Conservation (phyloP, 2,329 filamentous ascomycete genomes). For the Colletotrichum sp. region DNA sequence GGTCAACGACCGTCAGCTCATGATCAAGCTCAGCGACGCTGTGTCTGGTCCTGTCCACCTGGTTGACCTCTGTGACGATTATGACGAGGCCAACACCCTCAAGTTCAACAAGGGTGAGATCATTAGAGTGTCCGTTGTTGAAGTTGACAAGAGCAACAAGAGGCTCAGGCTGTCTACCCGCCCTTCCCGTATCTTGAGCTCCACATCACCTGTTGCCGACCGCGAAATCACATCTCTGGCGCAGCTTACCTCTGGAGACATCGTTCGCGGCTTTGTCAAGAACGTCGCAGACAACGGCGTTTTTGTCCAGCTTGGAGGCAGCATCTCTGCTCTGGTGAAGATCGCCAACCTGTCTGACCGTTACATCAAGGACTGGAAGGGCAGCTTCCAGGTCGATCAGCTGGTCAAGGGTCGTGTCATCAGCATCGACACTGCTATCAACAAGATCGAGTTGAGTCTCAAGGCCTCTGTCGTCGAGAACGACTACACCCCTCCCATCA, state of each 20-base stretch:
- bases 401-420: conserved; percentile 88
- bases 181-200: conserved; percentile 88
- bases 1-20: conserved; percentile 79
- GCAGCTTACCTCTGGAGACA: conserved; percentile 77
- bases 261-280: conserved; percentile 91
- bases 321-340: conserved; percentile 81
- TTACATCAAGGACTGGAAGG: conserved; percentile 96
- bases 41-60: conserved; percentile 82
- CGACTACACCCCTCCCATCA: conserved; percentile 75
- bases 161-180: conserved; percentile 80
- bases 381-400: conserved; percentile 85
- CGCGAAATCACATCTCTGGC: conserved; percentile 73
- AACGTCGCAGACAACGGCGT: conserved; percentile 88
- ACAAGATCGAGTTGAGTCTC: conserved; percentile 83
- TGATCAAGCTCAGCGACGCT: conserved; percentile 83
- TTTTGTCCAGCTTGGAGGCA: conserved; percentile 83
- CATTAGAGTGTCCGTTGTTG: conserved; percentile 83
- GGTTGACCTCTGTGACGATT: conserved; percentile 87
- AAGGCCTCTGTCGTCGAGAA: conserved; percentile 85
- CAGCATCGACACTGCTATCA: conserved; percentile 68
- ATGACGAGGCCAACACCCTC: conserved; percentile 76
- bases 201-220: conserved; percentile 80
- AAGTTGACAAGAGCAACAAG: conserved; percentile 85
- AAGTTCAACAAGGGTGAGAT: conserved; percentile 84
- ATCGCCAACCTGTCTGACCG: conserved; percentile 89